Base-by-base conservation (phyloP, 2,329 filamentous ascomycete genomes). In the Magnaporthiopsis rhizophila region DNA sequence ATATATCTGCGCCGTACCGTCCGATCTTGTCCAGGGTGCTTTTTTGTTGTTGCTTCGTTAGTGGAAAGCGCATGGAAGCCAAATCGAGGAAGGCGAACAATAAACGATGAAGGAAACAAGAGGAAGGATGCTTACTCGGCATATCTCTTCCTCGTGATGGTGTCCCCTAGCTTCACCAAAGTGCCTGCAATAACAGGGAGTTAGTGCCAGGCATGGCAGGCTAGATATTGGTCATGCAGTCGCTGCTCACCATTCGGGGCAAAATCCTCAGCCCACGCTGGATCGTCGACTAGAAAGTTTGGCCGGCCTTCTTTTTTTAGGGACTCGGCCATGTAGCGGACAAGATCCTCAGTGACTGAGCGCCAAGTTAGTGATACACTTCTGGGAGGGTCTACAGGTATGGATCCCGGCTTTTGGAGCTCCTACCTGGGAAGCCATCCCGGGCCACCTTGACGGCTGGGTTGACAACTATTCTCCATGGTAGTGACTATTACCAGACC, bases 201-300 rank as follows among this genome's bases (percentile, higher is more conserved):
- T 30, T 13, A 62, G 12, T 12, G 7, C 21, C 13, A 15, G 2
- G 21, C 11, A 6, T 3, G 28, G 21, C 24, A 18, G 36, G 36
- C 36, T 13, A 38, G 11, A 15, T 38, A 8, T 38, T 38, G 36
- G 36, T 5, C 13, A 13, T 38, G 12, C 36, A 5, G 11, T 3
- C n/a, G 13, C 13, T 7, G 24, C 62, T 58, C 15, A 59, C 62
- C 94, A 66, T 93, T 87, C 0, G 92, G 92, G 2, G 92, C 92
- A 77, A 97, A 97, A 72, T 97, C 94, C 61, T 90, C 74, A 0
- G 93, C 91, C 89, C 92, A 98, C 3, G 86, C 84, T 0, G 89
- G 87, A 65, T 97, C 86, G 3, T 89, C 81, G 0, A 87, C 78
- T 0, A 97, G 77, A 70, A 96, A 97, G 69, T 91, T 79, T 62